phyloP scores from a whole-genome alignment of 768 basidiomycete genomes.

The Tremella mesenterica region DNA sequence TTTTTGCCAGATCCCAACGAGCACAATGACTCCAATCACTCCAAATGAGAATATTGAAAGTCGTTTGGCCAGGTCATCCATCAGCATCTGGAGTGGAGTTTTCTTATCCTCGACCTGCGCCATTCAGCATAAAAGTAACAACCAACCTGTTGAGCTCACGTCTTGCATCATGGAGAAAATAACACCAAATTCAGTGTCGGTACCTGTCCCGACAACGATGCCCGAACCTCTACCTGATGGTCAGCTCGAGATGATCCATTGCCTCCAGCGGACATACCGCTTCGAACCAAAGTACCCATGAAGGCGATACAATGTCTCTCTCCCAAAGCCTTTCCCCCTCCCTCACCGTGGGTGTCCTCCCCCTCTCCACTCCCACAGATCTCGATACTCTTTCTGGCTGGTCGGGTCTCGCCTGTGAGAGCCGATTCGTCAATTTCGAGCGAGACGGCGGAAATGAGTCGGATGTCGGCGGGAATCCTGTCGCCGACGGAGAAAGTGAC shows the following conservation, averaged over 20 bases:
- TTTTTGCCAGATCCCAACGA: constrained; percentile 77
- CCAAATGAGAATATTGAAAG: constrained; percentile 83
- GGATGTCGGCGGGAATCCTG: constrained; percentile 86
- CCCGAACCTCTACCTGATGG: constrained; percentile 68
- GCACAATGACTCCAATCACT: constrained; percentile 86
- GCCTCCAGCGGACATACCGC: constrained; percentile 53
- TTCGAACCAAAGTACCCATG: constrained; percentile 91
- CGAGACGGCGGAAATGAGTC: constrained; percentile 69
- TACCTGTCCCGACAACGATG: constrained; percentile 75
- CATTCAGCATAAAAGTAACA: background rate
- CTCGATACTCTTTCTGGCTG: constrained; percentile 60
- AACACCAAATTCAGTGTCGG: constrained; percentile 85
- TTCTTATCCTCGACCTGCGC: constrained; percentile 69
- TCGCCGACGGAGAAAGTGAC: constrained; percentile 84
- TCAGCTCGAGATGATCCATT: constrained; percentile 4
- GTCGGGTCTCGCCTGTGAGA: constrained; percentile 82
- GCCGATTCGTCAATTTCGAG: constrained; percentile 94
- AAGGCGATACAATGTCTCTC: constrained; percentile 82
- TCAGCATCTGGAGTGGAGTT: constrained; percentile 82
- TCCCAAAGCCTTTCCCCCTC: constrained; percentile 53
- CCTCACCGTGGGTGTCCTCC: constrained; percentile 45
- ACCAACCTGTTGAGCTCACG: constrained; percentile 47
- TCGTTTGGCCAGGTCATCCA: constrained; percentile 93
- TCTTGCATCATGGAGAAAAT: constrained; percentile 99
- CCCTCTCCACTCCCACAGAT: constrained; percentile 49